phyloP scores from a whole-genome alignment of 2,329 filamentous ascomycete genomes.

The Dryadomyces quercus-mongolicae region DNA sequence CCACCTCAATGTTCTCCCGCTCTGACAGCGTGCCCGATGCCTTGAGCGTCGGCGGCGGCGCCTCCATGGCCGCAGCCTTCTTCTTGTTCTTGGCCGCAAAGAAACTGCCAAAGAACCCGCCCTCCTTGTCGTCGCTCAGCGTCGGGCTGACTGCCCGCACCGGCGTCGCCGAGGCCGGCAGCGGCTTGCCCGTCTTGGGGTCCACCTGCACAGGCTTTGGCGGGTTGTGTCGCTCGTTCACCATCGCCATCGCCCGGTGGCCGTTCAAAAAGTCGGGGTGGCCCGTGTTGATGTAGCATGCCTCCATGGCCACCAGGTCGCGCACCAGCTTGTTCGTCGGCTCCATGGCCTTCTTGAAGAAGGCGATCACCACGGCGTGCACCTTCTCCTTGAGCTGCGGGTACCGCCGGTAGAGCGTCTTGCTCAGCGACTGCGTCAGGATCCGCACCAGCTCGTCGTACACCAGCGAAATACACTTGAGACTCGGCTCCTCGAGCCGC shows the following conservation, averaged over 20 bases:
- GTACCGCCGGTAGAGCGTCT: slow-evolving; percentile 84
- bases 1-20: slow-evolving; percentile 89
- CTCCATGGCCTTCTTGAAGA: slow-evolving; percentile 98
- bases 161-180: slow-evolving; percentile 52
- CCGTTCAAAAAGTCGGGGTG: slow-evolving; percentile 97
- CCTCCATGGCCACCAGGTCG: slow-evolving; percentile 89
- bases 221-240: slow-evolving; percentile 80
- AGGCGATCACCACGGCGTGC: slow-evolving; percentile 78
- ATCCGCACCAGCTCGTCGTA: slow-evolving; percentile 97
- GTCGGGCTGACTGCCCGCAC: slow-evolving; percentile 67
- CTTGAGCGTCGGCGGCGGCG: slow-evolving; percentile 84
- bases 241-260: slow-evolving; percentile 93
- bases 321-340: slow-evolving; percentile 94
- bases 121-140: slow-evolving; percentile 44
- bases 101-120: slow-evolving; percentile 95
- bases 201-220: slow-evolving; percentile 87
- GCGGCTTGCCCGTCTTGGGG: slow-evolving; percentile 94
- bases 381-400: slow-evolving; percentile 95
- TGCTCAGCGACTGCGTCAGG: slow-evolving; percentile 75
- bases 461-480: slow-evolving; percentile 94
- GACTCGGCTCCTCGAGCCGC: slow-evolving; percentile 85
- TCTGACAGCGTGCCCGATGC: slow-evolving; percentile 88
- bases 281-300: slow-evolving; percentile 96
- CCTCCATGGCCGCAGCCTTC: slow-evolving; percentile 99
- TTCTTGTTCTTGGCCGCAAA: slow-evolving; percentile 99